Evolutionary conservation across 148 eudicot genomes (phyloP).

Genomic region (Arbutus unedo): DNA sequence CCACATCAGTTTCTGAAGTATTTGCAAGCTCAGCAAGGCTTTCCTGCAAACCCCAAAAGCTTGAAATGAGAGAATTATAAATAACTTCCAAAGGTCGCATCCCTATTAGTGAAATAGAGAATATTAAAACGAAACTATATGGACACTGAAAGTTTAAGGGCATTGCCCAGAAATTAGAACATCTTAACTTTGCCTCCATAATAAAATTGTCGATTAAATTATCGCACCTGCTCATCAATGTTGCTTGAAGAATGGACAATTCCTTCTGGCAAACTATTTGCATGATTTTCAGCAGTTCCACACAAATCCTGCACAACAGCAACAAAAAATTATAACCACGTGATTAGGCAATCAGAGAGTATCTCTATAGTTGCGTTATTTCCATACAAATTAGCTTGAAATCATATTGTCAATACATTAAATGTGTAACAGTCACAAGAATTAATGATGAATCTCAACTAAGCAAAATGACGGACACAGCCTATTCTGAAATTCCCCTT

Average conservation of each 20-base stretch:
- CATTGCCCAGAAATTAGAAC: constrained; percentile 5
- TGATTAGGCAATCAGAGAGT: neutral
- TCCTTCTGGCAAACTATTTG: constrained; percentile 23
- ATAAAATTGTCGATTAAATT: neutral
- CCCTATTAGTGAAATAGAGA: neutral
- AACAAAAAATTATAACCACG: neutral
- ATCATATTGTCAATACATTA: neutral
- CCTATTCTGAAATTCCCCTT: neutral
- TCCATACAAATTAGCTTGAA: neutral
- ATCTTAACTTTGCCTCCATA: neutral
- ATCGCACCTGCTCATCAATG: constrained; percentile 36
- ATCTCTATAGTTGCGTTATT: neutral
- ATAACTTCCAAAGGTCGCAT: neutral
- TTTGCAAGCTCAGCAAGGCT: constrained; percentile 25
- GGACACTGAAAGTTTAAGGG: neutral
- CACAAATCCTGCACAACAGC: constrained; percentile 22
- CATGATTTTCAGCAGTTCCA: constrained; percentile 16
- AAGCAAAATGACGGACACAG: neutral
- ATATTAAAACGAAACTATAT: neutral
- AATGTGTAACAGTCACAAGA: neutral
- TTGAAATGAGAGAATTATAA: neutral
- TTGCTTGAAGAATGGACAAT: constrained; percentile 31
- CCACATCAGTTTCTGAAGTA: constrained; percentile 35
- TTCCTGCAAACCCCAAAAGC: constrained; percentile 26
- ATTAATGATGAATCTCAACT: neutral